Evolutionary conservation across 2,329 filamentous ascomycete species (phyloP).

Genomic region (Nemania sp.): DNA sequence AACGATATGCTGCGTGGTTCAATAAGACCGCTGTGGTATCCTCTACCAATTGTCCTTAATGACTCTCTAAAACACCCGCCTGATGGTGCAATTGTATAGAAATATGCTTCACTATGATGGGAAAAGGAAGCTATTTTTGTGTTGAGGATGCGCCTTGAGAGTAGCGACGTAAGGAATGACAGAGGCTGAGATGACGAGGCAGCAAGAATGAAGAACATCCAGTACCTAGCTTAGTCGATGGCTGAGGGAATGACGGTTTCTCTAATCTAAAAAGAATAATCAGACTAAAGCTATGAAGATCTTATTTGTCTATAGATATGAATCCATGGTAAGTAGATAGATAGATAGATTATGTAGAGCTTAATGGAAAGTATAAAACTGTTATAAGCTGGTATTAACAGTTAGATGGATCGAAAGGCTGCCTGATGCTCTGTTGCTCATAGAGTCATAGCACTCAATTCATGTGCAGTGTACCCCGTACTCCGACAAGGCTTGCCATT

Average conservation of each 20-base stretch:
- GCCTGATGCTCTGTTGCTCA: background rate
- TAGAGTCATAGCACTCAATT: background rate
- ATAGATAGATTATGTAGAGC: background rate
- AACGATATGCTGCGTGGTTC: conserved; percentile 15
- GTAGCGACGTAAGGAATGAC: conserved; percentile 39
- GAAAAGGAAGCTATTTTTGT: conserved; percentile 5
- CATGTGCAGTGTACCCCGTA: conserved; percentile 22
- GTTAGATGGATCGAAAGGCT: background rate
- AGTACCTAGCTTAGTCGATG: conserved; percentile 20
- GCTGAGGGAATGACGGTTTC: background rate
- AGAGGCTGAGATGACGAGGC: conserved; percentile 19
- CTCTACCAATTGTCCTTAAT: background rate
- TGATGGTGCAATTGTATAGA: background rate
- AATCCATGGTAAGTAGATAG: background rate
- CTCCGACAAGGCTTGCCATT: too few relatives aligned
- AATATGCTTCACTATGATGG: background rate
- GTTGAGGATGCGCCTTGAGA: conserved; percentile 5
- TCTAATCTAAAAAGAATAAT: background rate
- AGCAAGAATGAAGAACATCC: conserved; percentile 27
- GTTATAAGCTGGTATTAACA: background rate
- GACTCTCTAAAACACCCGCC: background rate
- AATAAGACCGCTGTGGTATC: background rate
- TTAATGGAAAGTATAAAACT: background rate
- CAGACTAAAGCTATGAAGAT: background rate
- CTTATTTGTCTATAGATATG: background rate